Percentiles rank a stretch among this genome's conserved stretches.
Conservation (phyloP, 179 eudicot genomes). For the Kewa caespitosa region DNA sequence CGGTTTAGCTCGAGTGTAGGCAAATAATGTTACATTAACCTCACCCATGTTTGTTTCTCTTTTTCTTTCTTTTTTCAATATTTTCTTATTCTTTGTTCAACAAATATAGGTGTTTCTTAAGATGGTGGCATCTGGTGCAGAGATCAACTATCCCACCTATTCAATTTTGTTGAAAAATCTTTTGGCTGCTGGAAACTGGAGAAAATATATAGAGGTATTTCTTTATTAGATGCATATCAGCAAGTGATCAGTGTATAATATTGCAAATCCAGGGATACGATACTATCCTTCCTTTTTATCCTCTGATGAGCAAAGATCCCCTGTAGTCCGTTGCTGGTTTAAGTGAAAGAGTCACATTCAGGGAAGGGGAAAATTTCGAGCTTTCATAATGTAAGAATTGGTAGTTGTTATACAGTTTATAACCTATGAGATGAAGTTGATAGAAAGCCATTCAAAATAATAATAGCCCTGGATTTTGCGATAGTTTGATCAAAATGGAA, state of each 20-base stretch:
- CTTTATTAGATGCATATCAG: background rate
- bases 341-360: too few species aligned
- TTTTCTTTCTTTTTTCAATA: background rate
- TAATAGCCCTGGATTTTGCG: too few species aligned
- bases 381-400: too few species aligned
- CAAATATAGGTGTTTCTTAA: constrained; percentile 72
- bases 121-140: constrained; percentile 71
- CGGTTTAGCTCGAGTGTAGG: background rate
- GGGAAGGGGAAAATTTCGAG: too few species aligned
- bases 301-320: background rate
- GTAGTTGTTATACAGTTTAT: too few species aligned
- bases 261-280: background rate
- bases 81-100: constrained; percentile 6
- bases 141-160: constrained; percentile 64
- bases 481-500: too few species aligned
- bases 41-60: background rate
- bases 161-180: constrained; percentile 72
- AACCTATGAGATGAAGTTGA: too few species aligned
- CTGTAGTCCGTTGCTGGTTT: too few species aligned
- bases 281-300: background rate
- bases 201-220: constrained; percentile 84
- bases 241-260: background rate
- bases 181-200: constrained; percentile 87
- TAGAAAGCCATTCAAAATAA: too few species aligned
- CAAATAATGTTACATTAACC: background rate